A percentile compares a stretch with the other conserved stretches of the same genome.
Conservation (phyloP, 1,139 yeast genomes). For the Debaryomyces robertsiae region DNA sequence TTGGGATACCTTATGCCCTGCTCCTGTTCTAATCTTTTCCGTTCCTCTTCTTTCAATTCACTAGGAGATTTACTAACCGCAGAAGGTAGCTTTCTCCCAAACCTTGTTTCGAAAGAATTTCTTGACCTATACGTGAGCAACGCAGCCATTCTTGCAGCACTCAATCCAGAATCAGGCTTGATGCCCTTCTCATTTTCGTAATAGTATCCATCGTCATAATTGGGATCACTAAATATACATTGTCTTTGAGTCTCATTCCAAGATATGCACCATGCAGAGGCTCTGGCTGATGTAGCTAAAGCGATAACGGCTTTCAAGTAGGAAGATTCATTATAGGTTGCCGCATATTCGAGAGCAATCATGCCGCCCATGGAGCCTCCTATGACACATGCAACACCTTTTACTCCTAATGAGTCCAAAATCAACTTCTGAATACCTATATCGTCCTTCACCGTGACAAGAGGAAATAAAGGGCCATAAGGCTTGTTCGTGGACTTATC, state of each 20-base stretch:
- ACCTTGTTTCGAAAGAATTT: constrained; percentile 86
- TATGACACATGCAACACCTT: constrained; percentile 76
- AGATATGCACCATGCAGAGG: constrained; percentile 97
- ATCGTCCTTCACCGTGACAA: constrained; percentile 90
- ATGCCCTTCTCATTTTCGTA: constrained; percentile 59
- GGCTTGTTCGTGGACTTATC: constrained; percentile 72
- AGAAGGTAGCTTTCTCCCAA: constrained; percentile 74
- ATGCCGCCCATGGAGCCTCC: constrained; percentile 99
- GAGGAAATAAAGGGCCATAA: constrained; percentile 94
- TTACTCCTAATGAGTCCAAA: constrained; percentile 73
- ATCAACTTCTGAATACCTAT: constrained; percentile 77
- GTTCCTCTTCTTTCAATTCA: constrained; percentile 14
- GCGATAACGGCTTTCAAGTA: constrained; percentile 79
- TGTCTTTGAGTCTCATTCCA: constrained; percentile 99
- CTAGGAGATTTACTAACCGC: constrained; percentile 16
- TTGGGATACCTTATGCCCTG: constrained; percentile 35
- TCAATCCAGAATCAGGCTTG: constrained; percentile 82
- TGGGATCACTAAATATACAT: constrained; percentile 92
- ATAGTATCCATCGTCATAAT: constrained; percentile 83
- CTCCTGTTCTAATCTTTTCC: constrained; percentile 16
- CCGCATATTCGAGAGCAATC: constrained; percentile 83
- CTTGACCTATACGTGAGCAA: constrained; percentile 88
- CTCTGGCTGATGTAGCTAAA: constrained; percentile 90
- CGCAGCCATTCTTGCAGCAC: constrained; percentile 98
- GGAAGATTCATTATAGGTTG: constrained; percentile 65